A percentile compares a stretch with the other conserved stretches of the same genome.
Evolutionary conservation across 306 rosid species (phyloP).

Genomic region (Cicer pinnatifidum): DNA sequence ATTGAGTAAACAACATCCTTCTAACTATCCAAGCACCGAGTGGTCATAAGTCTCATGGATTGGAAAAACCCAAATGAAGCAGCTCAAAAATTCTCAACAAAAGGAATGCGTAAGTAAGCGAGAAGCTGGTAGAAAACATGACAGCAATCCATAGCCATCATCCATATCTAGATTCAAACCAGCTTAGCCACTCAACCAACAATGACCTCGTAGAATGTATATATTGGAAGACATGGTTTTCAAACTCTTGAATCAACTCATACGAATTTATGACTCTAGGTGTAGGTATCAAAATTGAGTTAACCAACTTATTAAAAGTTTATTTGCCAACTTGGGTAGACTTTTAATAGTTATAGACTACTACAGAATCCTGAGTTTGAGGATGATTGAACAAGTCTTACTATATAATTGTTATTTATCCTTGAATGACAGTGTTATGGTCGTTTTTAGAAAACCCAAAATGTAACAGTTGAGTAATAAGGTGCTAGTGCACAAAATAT

Average conservation of each 20-base stretch:
- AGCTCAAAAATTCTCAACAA: background rate
- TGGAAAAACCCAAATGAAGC: conserved; percentile 8
- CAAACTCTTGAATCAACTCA: background rate
- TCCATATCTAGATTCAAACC: background rate
- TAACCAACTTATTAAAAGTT: background rate
- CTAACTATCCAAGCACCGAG: conserved; percentile 9
- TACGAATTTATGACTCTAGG: background rate
- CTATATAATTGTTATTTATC: background rate
- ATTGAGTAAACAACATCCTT: background rate
- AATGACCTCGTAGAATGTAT: background rate
- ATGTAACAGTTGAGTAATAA: background rate
- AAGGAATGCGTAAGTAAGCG: conserved; percentile 7
- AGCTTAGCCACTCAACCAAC: background rate
- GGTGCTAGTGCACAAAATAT: background rate
- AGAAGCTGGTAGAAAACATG: background rate
- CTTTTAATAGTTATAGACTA: background rate
- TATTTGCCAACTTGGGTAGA: background rate
- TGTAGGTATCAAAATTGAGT: background rate
- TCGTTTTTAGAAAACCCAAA: background rate
- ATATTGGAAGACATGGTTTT: conserved; percentile 19
- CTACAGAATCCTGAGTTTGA: background rate
- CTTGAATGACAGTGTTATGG: background rate
- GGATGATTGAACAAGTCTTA: background rate
- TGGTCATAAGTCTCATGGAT: background rate
- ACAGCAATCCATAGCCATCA: background rate